Percentiles rank a stretch among this genome's conserved stretches.
Conservation (phyloP, 2,329 filamentous ascomycete genomes). For the Akanthomyces muscarius region DNA sequence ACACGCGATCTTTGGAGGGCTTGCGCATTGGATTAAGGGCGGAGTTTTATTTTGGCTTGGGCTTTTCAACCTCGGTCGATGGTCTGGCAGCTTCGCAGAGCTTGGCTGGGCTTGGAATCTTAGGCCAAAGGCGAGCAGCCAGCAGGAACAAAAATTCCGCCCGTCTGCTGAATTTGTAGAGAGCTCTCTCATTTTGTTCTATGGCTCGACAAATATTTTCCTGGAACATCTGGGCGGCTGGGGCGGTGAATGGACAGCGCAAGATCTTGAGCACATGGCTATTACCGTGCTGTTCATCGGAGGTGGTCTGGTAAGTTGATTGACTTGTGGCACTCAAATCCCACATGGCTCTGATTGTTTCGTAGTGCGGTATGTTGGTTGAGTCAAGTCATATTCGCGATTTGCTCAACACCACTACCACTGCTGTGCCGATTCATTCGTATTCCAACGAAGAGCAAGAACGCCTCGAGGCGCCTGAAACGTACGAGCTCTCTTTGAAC, state of each 20-base stretch:
- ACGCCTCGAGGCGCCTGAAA: slow-evolving; percentile 49
- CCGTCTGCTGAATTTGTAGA: slow-evolving; percentile 87
- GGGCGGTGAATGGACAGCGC: slow-evolving; percentile 67
- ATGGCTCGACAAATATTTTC: slow-evolving; percentile 87
- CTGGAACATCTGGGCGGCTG: slow-evolving; percentile 78
- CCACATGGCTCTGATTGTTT: background rate
- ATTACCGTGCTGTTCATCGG: slow-evolving; percentile 94
- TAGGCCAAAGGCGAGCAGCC: slow-evolving; percentile 54
- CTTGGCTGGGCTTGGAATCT: slow-evolving; percentile 96
- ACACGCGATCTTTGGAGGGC: slow-evolving; percentile 68
- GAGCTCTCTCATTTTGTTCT: slow-evolving; percentile 84
- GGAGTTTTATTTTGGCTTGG: slow-evolving; percentile 95
- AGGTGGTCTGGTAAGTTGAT: slow-evolving; percentile 68
- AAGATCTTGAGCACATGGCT: slow-evolving; percentile 86
- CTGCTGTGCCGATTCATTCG: slow-evolving; percentile 31
- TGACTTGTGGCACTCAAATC: too few species aligned
- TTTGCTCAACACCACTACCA: slow-evolving; percentile 55
- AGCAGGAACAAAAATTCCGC: slow-evolving; percentile 53
- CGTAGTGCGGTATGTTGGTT: slow-evolving; percentile 74
- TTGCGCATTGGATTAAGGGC: slow-evolving; percentile 93
- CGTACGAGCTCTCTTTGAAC: slow-evolving; percentile 76
- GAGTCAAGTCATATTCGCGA: slow-evolving; percentile 69
- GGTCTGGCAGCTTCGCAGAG: slow-evolving; percentile 85
- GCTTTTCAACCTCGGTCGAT: slow-evolving; percentile 78
- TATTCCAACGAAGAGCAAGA: slow-evolving; percentile 45